Percentiles rank a stretch among this genome's conserved stretches.
These are phyloP conservation scores for Penicillium sp. DNA, from an alignment of 2,329 filamentous ascomycete species.

Conservation along the genomic window DNA sequence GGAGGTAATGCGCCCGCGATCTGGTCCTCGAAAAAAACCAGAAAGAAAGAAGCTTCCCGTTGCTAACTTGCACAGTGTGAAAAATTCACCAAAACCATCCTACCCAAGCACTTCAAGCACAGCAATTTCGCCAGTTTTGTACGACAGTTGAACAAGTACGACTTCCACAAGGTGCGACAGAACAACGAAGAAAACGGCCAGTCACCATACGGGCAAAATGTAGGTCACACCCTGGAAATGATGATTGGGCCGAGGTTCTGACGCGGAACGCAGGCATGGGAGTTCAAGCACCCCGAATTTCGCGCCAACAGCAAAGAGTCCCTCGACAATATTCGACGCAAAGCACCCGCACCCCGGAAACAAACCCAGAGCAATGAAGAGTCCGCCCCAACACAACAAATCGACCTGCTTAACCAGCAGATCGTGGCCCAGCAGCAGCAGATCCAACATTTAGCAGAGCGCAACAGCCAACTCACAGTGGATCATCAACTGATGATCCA, in stretches of 20 bases:
- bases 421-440: slow-evolving; percentile 90
- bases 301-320: slow-evolving; percentile 94
- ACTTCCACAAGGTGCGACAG: slow-evolving; percentile 96
- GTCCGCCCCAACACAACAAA: slow-evolving; percentile 79
- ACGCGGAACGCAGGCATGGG: slow-evolving; percentile 70
- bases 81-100: slow-evolving; percentile 95
- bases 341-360: slow-evolving; percentile 90
- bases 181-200: slow-evolving; percentile 84
- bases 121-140: slow-evolving; percentile 98
- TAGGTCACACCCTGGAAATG: slow-evolving; percentile 39
- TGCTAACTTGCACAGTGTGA: slow-evolving; percentile 68
- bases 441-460: slow-evolving; percentile 81
- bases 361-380: slow-evolving; percentile 67
- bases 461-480: slow-evolving; percentile 75
- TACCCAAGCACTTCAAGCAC: slow-evolving; percentile 98
- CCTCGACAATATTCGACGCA: slow-evolving; percentile 92
- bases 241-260: neutral
- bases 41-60: neutral
- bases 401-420: slow-evolving; percentile 85
- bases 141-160: slow-evolving; percentile 93
- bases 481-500: slow-evolving; percentile 67
- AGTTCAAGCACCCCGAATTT: slow-evolving; percentile 97
- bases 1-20: slow-evolving; percentile 63
- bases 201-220: slow-evolving; percentile 78
- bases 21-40: slow-evolving; percentile 12